Conservation (phyloP, 148 eudicot genomes). For the Camellia japonica region DNA sequence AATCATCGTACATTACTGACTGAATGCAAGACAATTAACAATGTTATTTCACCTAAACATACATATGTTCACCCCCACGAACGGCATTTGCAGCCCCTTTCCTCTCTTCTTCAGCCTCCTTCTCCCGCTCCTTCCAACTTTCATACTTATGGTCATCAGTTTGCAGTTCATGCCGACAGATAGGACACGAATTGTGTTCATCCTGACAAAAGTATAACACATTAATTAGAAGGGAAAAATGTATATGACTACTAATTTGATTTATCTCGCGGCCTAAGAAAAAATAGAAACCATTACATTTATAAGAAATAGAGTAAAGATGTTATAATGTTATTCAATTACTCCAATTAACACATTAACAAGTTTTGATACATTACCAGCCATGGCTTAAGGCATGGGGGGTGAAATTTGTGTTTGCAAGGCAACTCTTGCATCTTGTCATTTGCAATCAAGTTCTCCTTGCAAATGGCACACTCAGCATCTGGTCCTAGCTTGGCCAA, state of each 20-base stretch:
- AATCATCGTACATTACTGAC: too few species aligned
- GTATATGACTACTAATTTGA: neutral
- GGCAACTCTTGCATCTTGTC: constrained; percentile 95
- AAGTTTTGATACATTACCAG: constrained; percentile 31
- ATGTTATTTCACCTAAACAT: constrained; percentile 37
- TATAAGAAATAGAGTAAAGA: neutral
- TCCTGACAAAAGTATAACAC: constrained; percentile 37
- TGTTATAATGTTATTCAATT: neutral
- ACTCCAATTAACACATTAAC: neutral
- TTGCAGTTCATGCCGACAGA: constrained; percentile 81
- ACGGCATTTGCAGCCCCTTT: constrained; percentile 98
- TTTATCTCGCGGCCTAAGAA: neutral
- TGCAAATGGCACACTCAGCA: constrained; percentile 82
- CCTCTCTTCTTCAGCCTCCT: constrained; percentile 91
- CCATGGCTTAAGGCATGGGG: constrained; percentile 94
- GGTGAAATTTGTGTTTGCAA: constrained; percentile 85
- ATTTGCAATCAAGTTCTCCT: constrained; percentile 61
- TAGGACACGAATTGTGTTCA: constrained; percentile 92
- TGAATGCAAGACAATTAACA: neutral
- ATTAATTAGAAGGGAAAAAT: neutral
- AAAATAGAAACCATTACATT: neutral
- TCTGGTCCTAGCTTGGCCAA: constrained; percentile 59
- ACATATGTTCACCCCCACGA: constrained; percentile 95
- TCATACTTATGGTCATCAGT: constrained; percentile 95
- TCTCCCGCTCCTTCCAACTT: constrained; percentile 92